Evolutionary conservation across 805 yeast genomes (phyloP), one percentile per base, ranked within the genome.

Genomic region (Ogataea ramenticola): DNA sequence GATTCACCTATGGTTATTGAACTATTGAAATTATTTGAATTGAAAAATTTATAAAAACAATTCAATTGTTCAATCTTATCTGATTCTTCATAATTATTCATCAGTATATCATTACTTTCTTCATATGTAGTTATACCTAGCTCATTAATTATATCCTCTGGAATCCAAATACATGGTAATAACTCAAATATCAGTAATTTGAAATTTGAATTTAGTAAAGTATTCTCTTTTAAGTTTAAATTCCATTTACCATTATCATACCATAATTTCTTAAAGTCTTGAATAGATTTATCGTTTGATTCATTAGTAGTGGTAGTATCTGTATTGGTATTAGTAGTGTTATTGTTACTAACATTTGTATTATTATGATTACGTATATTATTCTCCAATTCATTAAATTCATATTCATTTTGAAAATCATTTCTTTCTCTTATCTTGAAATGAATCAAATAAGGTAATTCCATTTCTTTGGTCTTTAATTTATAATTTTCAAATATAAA

Each of bases 111-210:
- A 47, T 58, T 59, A 7, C 50, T 55, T 17, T 53, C 50, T 30
- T 56, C 62, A 45, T 54, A 57, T 11, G 52, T 49, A n/a, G 43
- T 40, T 5, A 57, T 38, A n/a, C 49, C 50, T 15, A 54, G 36
- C 21, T 55, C 56, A 26, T 51, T 32, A 19, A 60, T 38, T 19
- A 58, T 31, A 46, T 60, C 66, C 34, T 58, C 52, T 0, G 67
- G 66, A 4, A 64, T 48, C 67, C 67, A 64, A 14, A 64, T 48
- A 20, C 50, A 54, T 1, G 67, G 66, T 41, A 58, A 50, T 11
- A 60, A 22, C 40, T 64, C 68, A 17, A 63, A 42, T 14, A 53
- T 58, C 19, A 62, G 44, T 12, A 54, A 37, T 27, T 49, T 48
- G 33, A 57, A 47, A 32, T 51, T 49, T 4, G 50, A 49, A 26